Evolutionary conservation across 768 basidiomycete species (phyloP), one percentile per base, ranked within the genome.

Genomic region (Pholiota conissans): DNA sequence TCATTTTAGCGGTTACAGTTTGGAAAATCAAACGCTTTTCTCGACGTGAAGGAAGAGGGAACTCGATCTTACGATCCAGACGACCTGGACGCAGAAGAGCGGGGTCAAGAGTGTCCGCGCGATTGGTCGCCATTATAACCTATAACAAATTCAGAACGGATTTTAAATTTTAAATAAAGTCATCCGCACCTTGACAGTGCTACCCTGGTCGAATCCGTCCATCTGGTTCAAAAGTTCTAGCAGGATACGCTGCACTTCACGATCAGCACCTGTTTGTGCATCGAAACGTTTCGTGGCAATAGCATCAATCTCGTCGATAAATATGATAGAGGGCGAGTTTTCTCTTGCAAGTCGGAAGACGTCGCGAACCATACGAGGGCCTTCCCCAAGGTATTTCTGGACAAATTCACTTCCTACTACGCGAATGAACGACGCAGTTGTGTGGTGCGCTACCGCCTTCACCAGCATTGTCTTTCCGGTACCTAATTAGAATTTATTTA

Each of bases 101-200:
- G 57, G 97, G 97, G 73, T 99, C 97, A 28, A 99, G 82, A 5
- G 97, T 99, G 73, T 99, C 97, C 46, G 93, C 92, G 65, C 97
- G 91, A 76, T 99, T 99, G 40, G 97, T 99, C 26, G 97, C 97
- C 97, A 98, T 98, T 71, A 99, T 99, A 39, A 99, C 97, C 95
- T 97, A 14, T 59, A 26, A 49, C 18, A 55, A 18, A 46, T 29
- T 40, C 45, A 30, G n/a, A n/a, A 27, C 40, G 52, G 16, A 46
- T 47, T 54, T 5, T 29, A 32, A 24, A 20, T 27, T 11, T 35
- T 3, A 37, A 8, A 5, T 29, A 37, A 24, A n/a, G n/a, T 47
- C n/a, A 8, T 40, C 56, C 76, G 42, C 67, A 92, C 95, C 87
- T 99, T 98, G 69, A 99, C 97, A 65, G 95, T 98, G 70, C 93